Base-by-base conservation (phyloP, 306 rosid genomes). In the Pterocarpus macrocarpus region DNA sequence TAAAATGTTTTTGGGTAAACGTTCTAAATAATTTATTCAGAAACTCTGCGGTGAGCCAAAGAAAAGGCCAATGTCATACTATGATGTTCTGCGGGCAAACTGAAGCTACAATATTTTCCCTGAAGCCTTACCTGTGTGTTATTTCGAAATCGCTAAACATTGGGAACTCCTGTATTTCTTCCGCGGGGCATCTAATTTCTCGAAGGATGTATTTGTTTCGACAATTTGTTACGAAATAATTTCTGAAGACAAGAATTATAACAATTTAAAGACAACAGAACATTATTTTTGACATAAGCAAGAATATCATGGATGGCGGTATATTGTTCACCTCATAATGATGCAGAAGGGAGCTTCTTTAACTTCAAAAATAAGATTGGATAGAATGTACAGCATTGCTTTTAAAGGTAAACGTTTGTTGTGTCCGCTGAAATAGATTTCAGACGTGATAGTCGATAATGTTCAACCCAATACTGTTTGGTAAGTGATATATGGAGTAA, bases 41-140 rank as follows among this genome's bases (percentile, higher is more conserved):
- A 92, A 92, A 80, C 91, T 90, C 10, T 76, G 90, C 32, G 83
- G 79, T 0, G 85, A 81, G 72, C 71, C 80, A 12, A 92, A 85
- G 90, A 92, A 88, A 78, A 89, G 44, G 80, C 98, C 97, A 28
- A 83, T 36, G 8, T 79, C 88, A 50, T 91, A 70, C 81, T 92
- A 85, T 52, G 97, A 94, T 83, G 88, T 91, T 79, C 90, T 94
- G 64, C 85, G 71, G 78, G 59, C 80, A 33, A 82, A 65, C 75
- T 76, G 77, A 88, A 71, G 83, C 64, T 12, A 17, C 65, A 22
- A 35, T 80, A 2, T 43, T 71, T 14, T 69, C 53, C 71, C 76
- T 52, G 67, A 73, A 78, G 64, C 52, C 70, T 44, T 75, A 44
- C 57, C 52, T 11, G 68, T 65, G 55, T 36, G 38, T 71, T 69